Percentiles rank a stretch among this genome's conserved stretches.
These are phyloP conservation scores for Ailanthus altissimus DNA, from an alignment of 345 rosid genomes.

Conservation along the genomic window DNA sequence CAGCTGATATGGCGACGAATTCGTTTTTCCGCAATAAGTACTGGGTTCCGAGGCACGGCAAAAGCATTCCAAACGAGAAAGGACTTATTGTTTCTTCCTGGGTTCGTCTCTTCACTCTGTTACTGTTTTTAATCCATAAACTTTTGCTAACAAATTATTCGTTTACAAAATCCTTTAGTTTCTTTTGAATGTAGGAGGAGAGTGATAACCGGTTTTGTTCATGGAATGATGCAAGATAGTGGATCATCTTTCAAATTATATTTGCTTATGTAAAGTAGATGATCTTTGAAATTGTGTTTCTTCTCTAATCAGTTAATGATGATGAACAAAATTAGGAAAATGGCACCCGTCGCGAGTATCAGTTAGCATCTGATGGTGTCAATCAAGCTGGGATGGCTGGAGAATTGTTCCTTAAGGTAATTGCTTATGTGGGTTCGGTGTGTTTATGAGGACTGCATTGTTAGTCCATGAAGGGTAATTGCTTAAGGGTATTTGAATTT, in stretches of 20 bases:
- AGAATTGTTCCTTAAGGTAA: slow-evolving; percentile 66
- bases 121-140: background rate
- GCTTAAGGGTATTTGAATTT: background rate
- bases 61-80: slow-evolving; percentile 88
- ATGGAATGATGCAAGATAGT: no score
- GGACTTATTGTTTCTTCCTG: slow-evolving; percentile 78
- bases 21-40: slow-evolving; percentile 53
- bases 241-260: background rate
- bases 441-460: background rate
- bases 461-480: background rate
- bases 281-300: background rate
- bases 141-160: background rate
- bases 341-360: slow-evolving; percentile 62
- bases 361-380: slow-evolving; percentile 71
- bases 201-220: no score
- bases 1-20: slow-evolving; percentile 33
- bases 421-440: background rate
- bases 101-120: slow-evolving; percentile 38
- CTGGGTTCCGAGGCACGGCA: slow-evolving; percentile 84
- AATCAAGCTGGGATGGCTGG: slow-evolving; percentile 78
- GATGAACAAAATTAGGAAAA: slow-evolving; percentile 56
- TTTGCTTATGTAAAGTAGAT: background rate
- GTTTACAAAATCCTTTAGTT: background rate
- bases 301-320: background rate
- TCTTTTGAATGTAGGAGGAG: background rate